phyloP scores from a whole-genome alignment of 2,329 filamentous ascomycete species.

The Pleoardoris graminearum region DNA sequence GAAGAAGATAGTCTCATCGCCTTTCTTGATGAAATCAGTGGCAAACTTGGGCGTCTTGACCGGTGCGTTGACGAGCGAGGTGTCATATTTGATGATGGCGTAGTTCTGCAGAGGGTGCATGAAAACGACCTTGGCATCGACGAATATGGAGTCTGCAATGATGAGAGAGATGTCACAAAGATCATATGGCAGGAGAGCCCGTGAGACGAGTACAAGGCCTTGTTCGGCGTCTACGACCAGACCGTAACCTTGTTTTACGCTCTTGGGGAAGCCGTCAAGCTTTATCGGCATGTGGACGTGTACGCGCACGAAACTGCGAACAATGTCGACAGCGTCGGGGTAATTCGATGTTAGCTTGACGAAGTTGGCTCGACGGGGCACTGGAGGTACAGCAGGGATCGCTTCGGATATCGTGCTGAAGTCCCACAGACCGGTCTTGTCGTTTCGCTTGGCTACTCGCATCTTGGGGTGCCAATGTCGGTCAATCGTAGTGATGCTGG shows the following conservation, averaged over 20 bases:
- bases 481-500: constrained; percentile 88
- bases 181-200: constrained; percentile 94
- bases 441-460: constrained; percentile 88
- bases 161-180: constrained; percentile 95
- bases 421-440: constrained; percentile 89
- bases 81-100: constrained; percentile 92
- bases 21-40: constrained; percentile 82
- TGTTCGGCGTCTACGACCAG: constrained; percentile 97
- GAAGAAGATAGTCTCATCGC: constrained; percentile 92
- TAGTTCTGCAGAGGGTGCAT: constrained; percentile 97
- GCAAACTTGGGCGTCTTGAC: constrained; percentile 87
- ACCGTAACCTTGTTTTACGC: constrained; percentile 92
- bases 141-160: constrained; percentile 93
- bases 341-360: constrained; percentile 88
- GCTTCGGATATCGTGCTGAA: constrained; percentile 84
- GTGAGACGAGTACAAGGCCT: constrained; percentile 89
- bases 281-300: constrained; percentile 93
- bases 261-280: constrained; percentile 95
- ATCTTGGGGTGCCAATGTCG: constrained; percentile 96
- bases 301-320: constrained; percentile 92
- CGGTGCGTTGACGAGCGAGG: constrained; percentile 87
- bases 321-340: constrained; percentile 87
- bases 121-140: constrained; percentile 93
- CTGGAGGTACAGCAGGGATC: constrained; percentile 71
- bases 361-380: constrained; percentile 81